Base-by-base conservation (phyloP, 345 rosid species). In the Crucihimalaya himalaica region DNA sequence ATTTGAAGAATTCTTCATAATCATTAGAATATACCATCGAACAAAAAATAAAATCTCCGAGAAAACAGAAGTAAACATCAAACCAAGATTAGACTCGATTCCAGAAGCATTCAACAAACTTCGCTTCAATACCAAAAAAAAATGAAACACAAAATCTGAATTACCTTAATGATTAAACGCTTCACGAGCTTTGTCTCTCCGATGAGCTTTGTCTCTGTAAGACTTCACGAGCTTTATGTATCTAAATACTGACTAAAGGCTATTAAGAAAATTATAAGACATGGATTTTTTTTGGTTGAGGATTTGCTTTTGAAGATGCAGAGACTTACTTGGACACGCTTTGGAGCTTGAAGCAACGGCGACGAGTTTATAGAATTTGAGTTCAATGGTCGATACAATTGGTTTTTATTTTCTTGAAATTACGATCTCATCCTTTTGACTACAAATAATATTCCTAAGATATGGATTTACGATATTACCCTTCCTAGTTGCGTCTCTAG, bases 341-440 rank as follows among this genome's bases (percentile, higher is more conserved):
- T 76, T 19, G 34, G 11, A 54, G 65, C 16, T 62, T 4, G 1
- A 76, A 42, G 71, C 79, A 76, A 76, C 75, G 71, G 70, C 79
- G 79, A 76, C 70, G 70, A 28, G 75, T 69, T 76, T 69, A 76
- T 76, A 76, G 75, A 43, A 61, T 53, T 52, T 1, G 56, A 62
- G 75, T 69, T 53, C 43, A 28, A 43, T 8, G 32, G 25, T 68
- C 5, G 23, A 29, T 23, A 75, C 46, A 31, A 68, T 43, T 69
- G 34, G 25, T 52, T 54, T 19, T 43, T 12, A 8, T 13, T 3
- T 27, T 16, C 0, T 0, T 5, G 40, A 21, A 69, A 34, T 63
- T 64, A 76, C 79, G 29, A 76, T 46, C 45, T 6, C 2, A 6
- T 34, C 79, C 79, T 69, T 63, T 3, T 46, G 1, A 16, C 20